Evolutionary conservation across 352 stramenopile genomes (phyloP), one percentile per base, ranked within the genome.

Genomic region (Globisporangium viniferum): DNA sequence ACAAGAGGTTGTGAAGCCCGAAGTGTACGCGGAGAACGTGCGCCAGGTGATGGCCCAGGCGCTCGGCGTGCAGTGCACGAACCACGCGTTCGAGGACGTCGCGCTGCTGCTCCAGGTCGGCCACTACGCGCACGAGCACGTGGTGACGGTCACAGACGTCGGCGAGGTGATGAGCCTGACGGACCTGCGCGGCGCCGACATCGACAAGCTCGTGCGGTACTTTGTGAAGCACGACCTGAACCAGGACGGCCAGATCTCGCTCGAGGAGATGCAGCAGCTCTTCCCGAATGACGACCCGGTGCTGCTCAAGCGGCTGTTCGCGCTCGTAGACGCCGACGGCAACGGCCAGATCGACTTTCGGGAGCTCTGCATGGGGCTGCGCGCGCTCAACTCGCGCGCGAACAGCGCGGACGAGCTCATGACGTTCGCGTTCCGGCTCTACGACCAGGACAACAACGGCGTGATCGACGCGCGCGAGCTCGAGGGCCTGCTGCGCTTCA

Each of bases 21-120:
- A 82, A 35, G 14, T 82, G 29, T 93, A 89, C 41, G 84, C 84
- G 0, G 79, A 88, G 39, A 81, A 82, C 33, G 82, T 93, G 5
- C 79, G 84, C 0, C 72, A 82, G 12, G 64, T 73, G 7, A 93
- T 93, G 81, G 80, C 84, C 20, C 54, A 76, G 12, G 72, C 74
- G 6, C 73, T 91, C 5, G 66, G 72, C 14, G 71, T 90, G 0
- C 64, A 76, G 51, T 90, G 81, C 56, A 92, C 84, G 33, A 90
- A 92, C 66, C 84, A 92, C 66, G 82, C 84, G 44, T 92, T 84
- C 60, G 84, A 92, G 49, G 84, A 92, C 63, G 82, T 92, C 0
- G 80, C 81, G 18, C 61, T 90, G 74, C 64, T 92, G 24, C 71
- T 90, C 35, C 75, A 82, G 1, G 70, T 84, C 2, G 80, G 80